These are phyloP conservation scores for Juncus inflexus DNA, from an alignment of 176 grass and related monocot genomes.

Conservation along the genomic window DNA sequence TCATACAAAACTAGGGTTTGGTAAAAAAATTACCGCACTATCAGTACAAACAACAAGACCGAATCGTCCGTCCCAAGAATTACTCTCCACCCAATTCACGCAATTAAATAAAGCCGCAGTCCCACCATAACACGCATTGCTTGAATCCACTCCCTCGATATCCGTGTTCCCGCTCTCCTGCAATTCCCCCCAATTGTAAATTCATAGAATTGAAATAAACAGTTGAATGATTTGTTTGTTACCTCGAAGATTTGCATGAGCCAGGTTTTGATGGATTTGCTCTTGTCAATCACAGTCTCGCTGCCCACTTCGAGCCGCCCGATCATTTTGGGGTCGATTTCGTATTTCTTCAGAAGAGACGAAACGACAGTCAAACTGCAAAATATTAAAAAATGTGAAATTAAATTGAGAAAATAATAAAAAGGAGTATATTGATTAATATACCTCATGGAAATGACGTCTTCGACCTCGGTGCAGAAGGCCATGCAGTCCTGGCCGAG, in stretches of 20 bases:
- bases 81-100: constrained; percentile 97
- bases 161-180: constrained; percentile 91
- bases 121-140: constrained; percentile 93
- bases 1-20: not conserved
- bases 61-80: constrained; percentile 84
- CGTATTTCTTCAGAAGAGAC: constrained; percentile 73
- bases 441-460: constrained; percentile 97
- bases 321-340: constrained; percentile 74
- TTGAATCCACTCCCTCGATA: constrained; percentile 93
- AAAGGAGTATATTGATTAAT: not conserved
- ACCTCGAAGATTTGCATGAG: constrained; percentile 93
- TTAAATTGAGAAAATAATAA: not conserved
- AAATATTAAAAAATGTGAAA: constrained; percentile 17
- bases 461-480: constrained; percentile 83
- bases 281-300: constrained; percentile 98
- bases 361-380: constrained; percentile 74
- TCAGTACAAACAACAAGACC: constrained; percentile 97
- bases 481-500: constrained; percentile 97
- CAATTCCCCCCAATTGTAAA: constrained; percentile 11
- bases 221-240: not conserved
- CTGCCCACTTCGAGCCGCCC: constrained; percentile 93
- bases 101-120: constrained; percentile 93
- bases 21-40: constrained; percentile 55
- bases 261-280: constrained; percentile 96
- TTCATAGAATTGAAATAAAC: not conserved